Conservation (phyloP, 352 stramenopile genomes). For the Thalassiosira delicatula region DNA sequence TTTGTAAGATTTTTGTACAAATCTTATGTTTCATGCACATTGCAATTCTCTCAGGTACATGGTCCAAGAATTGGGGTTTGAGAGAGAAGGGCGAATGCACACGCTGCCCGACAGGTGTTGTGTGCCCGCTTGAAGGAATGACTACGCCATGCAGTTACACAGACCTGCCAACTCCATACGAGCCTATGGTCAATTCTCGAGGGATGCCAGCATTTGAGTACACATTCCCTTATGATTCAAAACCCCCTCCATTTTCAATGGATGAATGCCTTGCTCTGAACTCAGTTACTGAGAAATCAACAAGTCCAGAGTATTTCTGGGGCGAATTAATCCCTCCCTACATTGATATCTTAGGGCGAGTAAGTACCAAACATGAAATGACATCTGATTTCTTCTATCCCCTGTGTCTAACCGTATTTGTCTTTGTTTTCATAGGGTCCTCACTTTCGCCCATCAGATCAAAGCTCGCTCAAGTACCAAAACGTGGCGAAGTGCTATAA, state of each 20-base stretch:
- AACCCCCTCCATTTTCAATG: conserved; percentile 86
- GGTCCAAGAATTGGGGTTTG: conserved; percentile 98
- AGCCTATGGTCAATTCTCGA: conserved; percentile 83
- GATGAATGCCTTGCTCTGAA: conserved; percentile 91
- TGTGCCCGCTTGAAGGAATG: conserved; percentile 95
- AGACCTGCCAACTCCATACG: conserved; percentile 92
- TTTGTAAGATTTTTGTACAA: no score
- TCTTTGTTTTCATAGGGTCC: no score
- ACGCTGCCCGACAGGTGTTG: conserved; percentile 89
- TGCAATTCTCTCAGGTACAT: conserved; percentile 87
- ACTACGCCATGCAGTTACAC: conserved; percentile 89
- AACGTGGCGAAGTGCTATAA: conserved; percentile 89
- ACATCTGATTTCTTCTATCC: no score
- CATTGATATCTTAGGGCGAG: conserved; percentile 92
- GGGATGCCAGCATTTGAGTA: conserved; percentile 81
- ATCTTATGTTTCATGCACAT: no score
- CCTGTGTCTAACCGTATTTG: no score
- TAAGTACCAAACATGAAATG: no score
- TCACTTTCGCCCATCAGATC: conserved; percentile 88
- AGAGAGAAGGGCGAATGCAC: conserved; percentile 92
- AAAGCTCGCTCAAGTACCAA: conserved; percentile 80
- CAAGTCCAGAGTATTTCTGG: conserved; percentile 88
- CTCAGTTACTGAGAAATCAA: conserved; percentile 61
- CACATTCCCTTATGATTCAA: conserved; percentile 76
- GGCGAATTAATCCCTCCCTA: conserved; percentile 94